These are phyloP conservation scores for Actinidia arguta DNA, from an alignment of 179 eudicot species.

Conservation along the genomic window DNA sequence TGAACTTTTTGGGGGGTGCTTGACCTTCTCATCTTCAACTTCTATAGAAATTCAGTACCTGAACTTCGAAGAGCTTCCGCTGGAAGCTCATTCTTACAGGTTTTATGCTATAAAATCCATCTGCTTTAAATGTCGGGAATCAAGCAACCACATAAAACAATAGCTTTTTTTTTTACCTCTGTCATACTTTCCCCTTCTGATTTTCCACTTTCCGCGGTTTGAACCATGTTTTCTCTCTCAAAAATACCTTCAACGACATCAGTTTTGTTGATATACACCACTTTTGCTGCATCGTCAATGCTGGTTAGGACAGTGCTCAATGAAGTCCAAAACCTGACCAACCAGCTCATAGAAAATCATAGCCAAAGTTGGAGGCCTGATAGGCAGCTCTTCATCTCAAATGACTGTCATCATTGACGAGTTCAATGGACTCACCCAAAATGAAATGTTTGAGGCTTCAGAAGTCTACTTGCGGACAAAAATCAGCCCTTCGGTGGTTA, in stretches of 20 bases:
- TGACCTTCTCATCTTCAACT: not conserved
- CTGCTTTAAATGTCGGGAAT: not conserved
- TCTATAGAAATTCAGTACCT: not conserved
- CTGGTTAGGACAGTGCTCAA: constrained; percentile 36
- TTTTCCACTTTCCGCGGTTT: not conserved
- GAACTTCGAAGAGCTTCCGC: constrained; percentile 6
- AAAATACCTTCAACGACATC: constrained; percentile 45
- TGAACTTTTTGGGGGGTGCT: not conserved
- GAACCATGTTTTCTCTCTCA: constrained; percentile 11
- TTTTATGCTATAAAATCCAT: constrained; percentile 16
- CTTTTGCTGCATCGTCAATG: constrained; percentile 45
- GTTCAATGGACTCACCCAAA: constrained; percentile 30
- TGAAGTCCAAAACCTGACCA: constrained; percentile 26
- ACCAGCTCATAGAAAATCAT: constrained; percentile 39
- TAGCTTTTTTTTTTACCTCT: not conserved
- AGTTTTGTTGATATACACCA: constrained; percentile 48
- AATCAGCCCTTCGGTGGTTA: constrained; percentile 33
- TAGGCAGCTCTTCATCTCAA: constrained; percentile 22
- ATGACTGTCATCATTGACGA: constrained; percentile 49
- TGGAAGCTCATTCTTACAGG: not conserved
- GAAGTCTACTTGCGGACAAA: constrained; percentile 40
- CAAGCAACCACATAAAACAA: not conserved
- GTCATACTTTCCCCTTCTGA: not conserved
- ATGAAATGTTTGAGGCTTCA: constrained; percentile 46
- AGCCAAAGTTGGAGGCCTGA: constrained; percentile 18